phyloP scores from a whole-genome alignment of 495 filamentous ascomycete species.

The Penicillium canescens region DNA sequence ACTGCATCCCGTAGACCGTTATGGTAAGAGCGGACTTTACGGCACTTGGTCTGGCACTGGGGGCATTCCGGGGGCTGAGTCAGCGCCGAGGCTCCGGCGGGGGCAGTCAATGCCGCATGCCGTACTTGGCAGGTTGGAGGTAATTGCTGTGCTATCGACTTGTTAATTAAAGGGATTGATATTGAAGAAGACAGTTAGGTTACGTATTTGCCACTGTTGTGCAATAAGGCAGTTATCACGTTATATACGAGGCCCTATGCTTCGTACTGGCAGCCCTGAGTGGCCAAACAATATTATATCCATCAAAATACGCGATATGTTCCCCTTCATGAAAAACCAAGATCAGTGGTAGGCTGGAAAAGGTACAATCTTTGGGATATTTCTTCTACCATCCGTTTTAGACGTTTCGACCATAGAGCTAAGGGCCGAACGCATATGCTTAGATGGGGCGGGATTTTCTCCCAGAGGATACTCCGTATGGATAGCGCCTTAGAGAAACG shows the following conservation, averaged over 20 bases:
- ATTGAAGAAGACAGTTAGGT: too few species aligned
- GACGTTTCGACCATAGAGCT: constrained; percentile 64
- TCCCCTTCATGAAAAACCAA: constrained; percentile 4
- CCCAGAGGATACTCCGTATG: not conserved
- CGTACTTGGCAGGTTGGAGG: too few species aligned
- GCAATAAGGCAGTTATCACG: too few species aligned
- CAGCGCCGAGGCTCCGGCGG: not conserved
- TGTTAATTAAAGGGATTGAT: too few species aligned
- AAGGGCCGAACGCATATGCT: constrained; percentile 57
- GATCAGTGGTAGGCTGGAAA: not conserved
- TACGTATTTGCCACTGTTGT: too few species aligned
- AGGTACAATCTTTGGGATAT: constrained; percentile 1
- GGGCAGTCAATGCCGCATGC: too few species aligned
- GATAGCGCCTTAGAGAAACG: too few species aligned
- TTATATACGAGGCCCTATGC: too few species aligned
- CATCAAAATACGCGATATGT: not conserved
- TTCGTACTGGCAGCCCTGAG: too few species aligned
- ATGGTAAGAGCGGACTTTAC: constrained; percentile 6
- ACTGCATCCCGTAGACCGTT: constrained; percentile 11
- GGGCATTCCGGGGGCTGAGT: not conserved
- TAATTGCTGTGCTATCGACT: too few species aligned
- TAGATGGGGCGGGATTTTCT: constrained; percentile 33
- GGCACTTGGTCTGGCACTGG: not conserved
- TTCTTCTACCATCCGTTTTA: constrained; percentile 77
- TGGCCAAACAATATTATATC: too few species aligned